Conservation (phyloP, 2,329 filamentous ascomycete genomes). For the Trichoderma sp. region DNA sequence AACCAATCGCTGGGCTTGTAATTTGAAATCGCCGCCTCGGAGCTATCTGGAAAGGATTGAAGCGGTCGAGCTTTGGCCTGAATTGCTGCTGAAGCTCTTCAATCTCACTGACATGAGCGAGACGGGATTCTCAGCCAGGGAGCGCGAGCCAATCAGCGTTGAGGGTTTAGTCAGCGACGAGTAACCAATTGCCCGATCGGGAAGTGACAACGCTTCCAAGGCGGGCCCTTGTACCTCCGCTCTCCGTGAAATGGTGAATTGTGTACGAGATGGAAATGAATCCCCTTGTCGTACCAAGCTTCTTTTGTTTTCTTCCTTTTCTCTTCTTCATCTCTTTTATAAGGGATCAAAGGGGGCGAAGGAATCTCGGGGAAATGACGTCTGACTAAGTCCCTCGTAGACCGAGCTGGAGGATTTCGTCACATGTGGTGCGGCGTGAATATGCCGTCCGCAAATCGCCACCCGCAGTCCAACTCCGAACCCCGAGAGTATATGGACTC, state of each 20-base stretch:
- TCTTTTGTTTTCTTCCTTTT: background rate
- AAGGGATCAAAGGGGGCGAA: background rate
- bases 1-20: conserved; percentile 19
- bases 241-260: background rate
- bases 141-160: conserved; percentile 30
- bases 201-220: background rate
- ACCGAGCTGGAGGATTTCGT: conserved; percentile 5
- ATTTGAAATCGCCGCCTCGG: conserved; percentile 16
- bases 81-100: background rate
- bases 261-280: background rate
- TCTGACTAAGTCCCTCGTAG: background rate
- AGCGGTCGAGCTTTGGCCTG: background rate
- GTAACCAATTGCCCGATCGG: conserved; percentile 25
- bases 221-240: background rate
- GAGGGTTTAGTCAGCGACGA: conserved; percentile 35
- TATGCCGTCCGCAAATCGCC: background rate
- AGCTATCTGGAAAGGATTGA: background rate
- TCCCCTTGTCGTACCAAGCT: background rate
- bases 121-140: background rate
- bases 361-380: background rate
- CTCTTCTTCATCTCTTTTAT: background rate
- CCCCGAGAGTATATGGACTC: background rate
- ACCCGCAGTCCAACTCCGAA: background rate
- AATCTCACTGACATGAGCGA: background rate
- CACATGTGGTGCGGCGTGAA: background rate